Conservation (phyloP, 805 yeast genomes). For the Lipomyces spencermartinsiae region DNA sequence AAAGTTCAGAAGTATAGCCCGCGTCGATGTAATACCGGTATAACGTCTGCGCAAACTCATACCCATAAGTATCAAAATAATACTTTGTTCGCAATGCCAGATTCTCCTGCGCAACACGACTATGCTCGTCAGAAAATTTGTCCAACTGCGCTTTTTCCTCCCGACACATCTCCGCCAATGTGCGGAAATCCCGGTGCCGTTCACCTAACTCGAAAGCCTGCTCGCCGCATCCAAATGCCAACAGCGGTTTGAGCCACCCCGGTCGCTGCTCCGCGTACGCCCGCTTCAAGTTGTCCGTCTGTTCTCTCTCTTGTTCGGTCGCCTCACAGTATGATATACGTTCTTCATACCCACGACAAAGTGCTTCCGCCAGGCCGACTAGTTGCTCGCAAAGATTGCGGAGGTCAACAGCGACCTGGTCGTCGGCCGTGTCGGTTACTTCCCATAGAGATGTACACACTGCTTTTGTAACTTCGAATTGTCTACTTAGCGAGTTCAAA, state of each 20-base stretch:
- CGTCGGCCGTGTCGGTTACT: conserved; percentile 19
- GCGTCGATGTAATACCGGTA: conserved; percentile 63
- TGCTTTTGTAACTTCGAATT: conserved; percentile 36
- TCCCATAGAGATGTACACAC: conserved; percentile 34
- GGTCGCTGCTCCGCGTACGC: conserved; percentile 46
- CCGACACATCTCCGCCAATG: conserved; percentile 59
- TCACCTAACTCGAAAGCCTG: conserved; percentile 71
- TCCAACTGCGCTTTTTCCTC: conserved; percentile 30
- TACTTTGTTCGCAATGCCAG: conserved; percentile 39
- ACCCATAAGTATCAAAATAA: conserved; percentile 68
- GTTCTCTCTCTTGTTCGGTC: conserved; percentile 29
- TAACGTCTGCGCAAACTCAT: conserved; percentile 68
- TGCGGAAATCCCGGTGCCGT: conserved; percentile 65
- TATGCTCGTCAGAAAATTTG: conserved; percentile 8
- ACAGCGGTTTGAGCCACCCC: conserved; percentile 66
- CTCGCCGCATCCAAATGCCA: conserved; percentile 55
- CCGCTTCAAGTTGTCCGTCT: conserved; percentile 28
- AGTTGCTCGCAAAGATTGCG: conserved; percentile 41
- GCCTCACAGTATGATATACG: conserved; percentile 33
- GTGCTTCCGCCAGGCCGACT: conserved; percentile 49
- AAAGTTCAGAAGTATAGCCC: conserved; percentile 59
- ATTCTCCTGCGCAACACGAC: conserved; percentile 17
- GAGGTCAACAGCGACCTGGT: conserved; percentile 25
- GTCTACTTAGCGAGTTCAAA: conserved; percentile 39
- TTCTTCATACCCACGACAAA: conserved; percentile 49